Percentiles rank a stretch among this genome's conserved stretches.
phyloP scores from a whole-genome alignment of 164 flowering plant genomes.

The Nymphaea thermarum region DNA sequence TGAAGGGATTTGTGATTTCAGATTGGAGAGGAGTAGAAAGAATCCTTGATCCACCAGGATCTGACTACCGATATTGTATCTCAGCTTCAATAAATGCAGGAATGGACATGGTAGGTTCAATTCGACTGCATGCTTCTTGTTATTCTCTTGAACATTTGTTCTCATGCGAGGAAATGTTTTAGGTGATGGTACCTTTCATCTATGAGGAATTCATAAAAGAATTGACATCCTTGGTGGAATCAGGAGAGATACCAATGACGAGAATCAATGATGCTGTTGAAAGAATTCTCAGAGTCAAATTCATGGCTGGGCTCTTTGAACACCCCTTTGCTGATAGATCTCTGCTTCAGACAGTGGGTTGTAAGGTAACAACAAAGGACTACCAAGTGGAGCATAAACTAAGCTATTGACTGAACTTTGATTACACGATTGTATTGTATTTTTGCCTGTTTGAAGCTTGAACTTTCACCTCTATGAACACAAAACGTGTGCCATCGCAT shows the following conservation, averaged over 20 bases:
- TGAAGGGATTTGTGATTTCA: constrained; percentile 76
- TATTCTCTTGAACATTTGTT: not conserved
- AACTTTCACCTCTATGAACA: not conserved
- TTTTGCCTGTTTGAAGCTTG: not conserved
- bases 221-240: constrained; percentile 43
- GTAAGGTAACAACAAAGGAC: constrained; percentile 38
- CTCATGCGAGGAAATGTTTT: constrained; percentile 15
- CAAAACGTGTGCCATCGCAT: too few relatives aligned
- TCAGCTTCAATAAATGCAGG: constrained; percentile 67
- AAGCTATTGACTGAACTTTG: not conserved
- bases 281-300: constrained; percentile 77
- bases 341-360: constrained; percentile 57
- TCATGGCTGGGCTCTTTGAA: constrained; percentile 68
- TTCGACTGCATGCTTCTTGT: constrained; percentile 1
- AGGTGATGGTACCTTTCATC: constrained; percentile 77
- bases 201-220: constrained; percentile 46
- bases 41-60: constrained; percentile 45
- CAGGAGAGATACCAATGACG: constrained; percentile 49
- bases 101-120: constrained; percentile 55
- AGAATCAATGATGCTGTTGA: constrained; percentile 89
- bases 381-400: not conserved
- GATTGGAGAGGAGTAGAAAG: constrained; percentile 79
- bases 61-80: constrained; percentile 49
- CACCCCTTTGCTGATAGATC: constrained; percentile 59
- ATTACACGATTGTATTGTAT: not conserved